Base-by-base conservation (phyloP, 768 basidiomycete species). In the Lactarius deliciosus region DNA sequence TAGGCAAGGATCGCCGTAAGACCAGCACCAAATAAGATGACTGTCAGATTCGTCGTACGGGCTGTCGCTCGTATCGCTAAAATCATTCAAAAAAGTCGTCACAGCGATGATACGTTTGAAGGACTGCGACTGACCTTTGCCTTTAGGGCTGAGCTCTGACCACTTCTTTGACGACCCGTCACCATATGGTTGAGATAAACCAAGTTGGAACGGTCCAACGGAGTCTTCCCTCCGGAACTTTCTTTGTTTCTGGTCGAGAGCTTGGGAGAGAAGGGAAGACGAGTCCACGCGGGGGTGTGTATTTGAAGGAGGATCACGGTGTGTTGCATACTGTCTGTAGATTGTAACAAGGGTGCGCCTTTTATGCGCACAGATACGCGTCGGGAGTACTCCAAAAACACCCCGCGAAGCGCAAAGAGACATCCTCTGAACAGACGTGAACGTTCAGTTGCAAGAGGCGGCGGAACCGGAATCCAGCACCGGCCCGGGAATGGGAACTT, bases 201-300 rank as follows among this genome's bases (percentile, higher is more conserved):
- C 90, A 1, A 93, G 80, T 66, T 86, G 86, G 71, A 94, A 94
- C 28, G 92, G 91, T 2, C 92, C 92, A 59, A 88, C 86, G 34
- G 82, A 80, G 68, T 89, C 89, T 65, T 84, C 81, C 69, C 80
- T 72, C 22, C 75, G 69, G 28, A 76, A 61, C 0, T 72, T 66
- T 38, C 79, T 76, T 64, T 82, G 84, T 72, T 79, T 85, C 68
- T 85, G 84, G 74, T 90, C 85, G 61, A 91, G 81, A 11, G 88
- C 81, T 68, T 86, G 84, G 32, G 86, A 84, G 60, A 93, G 83
- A 16, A 85, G 73, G 38, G 85, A 80, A 30, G 86, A 81, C 53
- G 80, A 74, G 41, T 74, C 76, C 70, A 78, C 41, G 25, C 57
- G 34, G 10, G 61, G 54, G 53, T 38, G 64, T 36, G 54, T 16